Percentiles rank a stretch among this genome's conserved stretches.
phyloP scores from a whole-genome alignment of 148 eudicot species.

The Linanthus parryae region DNA sequence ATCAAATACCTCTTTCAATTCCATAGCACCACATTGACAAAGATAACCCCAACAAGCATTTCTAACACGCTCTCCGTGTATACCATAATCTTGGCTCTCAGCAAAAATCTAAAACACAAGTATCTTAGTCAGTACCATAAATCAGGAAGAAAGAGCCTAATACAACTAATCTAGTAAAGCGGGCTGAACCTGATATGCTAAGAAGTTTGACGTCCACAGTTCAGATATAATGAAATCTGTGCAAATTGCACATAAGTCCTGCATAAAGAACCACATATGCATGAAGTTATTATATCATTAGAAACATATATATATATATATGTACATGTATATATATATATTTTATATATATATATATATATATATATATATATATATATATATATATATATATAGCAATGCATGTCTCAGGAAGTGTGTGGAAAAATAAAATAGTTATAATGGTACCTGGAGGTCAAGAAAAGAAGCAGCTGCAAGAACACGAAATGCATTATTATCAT shows the following conservation, averaged over 20 bases:
- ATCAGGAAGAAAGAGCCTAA: too few species aligned
- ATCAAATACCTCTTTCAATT: constrained; percentile 77
- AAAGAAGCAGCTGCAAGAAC: constrained; percentile 99
- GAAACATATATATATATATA: background rate
- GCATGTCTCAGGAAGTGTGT: background rate
- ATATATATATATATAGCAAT: background rate
- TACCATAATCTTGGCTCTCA: constrained; percentile 97
- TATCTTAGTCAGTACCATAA: constrained; percentile 7
- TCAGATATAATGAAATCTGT: constrained; percentile 95
- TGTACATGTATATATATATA: background rate
- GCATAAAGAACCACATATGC: constrained; percentile 19
- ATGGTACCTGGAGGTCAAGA: constrained; percentile 97
- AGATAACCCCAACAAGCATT: constrained; percentile 99
- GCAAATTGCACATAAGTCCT: constrained; percentile 95
- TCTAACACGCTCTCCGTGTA: constrained; percentile 94
- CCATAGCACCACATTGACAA: constrained; percentile 94
- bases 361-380: too few species aligned
- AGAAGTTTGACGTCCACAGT: constrained; percentile 96
- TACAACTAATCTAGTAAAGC: too few species aligned
- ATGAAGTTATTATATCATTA: background rate
- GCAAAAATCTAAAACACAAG: constrained; percentile 58
- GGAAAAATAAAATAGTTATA: too few species aligned
- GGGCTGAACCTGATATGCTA: constrained; percentile 76
- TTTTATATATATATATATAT: too few species aligned
- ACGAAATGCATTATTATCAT: constrained; percentile 87